A percentile compares a stretch with the other conserved stretches of the same genome.
phyloP scores from a whole-genome alignment of 768 basidiomycete genomes.

The Phylloporus scabripes region DNA sequence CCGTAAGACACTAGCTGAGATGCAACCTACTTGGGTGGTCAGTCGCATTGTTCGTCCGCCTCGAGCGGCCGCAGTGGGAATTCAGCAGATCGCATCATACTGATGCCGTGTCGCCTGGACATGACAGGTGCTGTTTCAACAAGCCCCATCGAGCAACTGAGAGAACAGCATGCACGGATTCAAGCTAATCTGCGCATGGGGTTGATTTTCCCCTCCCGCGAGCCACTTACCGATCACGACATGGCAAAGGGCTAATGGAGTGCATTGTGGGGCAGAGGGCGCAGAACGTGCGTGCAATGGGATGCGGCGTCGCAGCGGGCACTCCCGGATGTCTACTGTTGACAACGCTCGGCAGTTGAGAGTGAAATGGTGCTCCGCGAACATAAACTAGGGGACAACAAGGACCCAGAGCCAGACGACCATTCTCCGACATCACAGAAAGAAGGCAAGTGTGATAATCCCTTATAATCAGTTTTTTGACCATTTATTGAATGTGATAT shows the following conservation, averaged over 20 bases:
- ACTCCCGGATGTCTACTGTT: background rate
- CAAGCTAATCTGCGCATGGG: background rate
- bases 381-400: background rate
- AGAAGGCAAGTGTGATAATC: too few relatives aligned
- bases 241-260: conserved; percentile 1
- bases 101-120: background rate
- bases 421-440: background rate
- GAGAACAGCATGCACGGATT: background rate
- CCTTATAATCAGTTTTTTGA: too few relatives aligned
- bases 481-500: too few relatives aligned
- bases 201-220: background rate
- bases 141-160: background rate
- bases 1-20: background rate
- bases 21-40: background rate
- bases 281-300: background rate
- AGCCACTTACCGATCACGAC: background rate
- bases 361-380: background rate
- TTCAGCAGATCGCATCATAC: background rate
- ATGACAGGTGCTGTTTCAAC: background rate
- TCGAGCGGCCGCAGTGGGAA: background rate
- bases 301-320: background rate
- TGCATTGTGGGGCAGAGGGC: background rate
- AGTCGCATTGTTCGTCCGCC: background rate
- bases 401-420: background rate
- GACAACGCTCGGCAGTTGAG: background rate